These are phyloP conservation scores for Jimgerdemannia flammicorona DNA, from an alignment of 192 early-diverging fungal genomes.

Conservation along the genomic window DNA sequence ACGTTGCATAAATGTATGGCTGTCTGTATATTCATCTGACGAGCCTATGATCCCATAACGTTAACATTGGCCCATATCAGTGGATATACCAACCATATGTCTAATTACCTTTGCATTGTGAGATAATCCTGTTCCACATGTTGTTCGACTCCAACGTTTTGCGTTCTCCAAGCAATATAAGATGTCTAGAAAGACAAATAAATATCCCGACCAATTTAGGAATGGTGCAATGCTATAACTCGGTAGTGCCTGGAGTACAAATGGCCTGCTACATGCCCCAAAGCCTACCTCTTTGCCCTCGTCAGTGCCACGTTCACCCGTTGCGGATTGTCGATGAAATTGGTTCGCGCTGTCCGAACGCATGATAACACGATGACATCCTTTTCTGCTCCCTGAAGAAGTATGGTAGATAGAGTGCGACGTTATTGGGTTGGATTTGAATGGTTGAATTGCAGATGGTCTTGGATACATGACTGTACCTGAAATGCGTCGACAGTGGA, in stretches of 20 bases:
- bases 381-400: slow-evolving; percentile 66
- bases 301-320: slow-evolving; percentile 77
- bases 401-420: neutral
- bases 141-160: slow-evolving; percentile 24
- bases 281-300: slow-evolving; percentile 55
- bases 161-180: slow-evolving; percentile 56
- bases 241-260: too few species aligned
- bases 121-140: slow-evolving; percentile 21
- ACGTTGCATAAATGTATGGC: neutral
- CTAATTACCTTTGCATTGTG: neutral
- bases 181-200: slow-evolving; percentile 34
- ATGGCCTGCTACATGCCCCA: too few species aligned
- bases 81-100: neutral
- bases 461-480: slow-evolving; percentile 2
- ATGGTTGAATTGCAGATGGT: neutral
- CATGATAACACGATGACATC: slow-evolving; percentile 71
- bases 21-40: neutral
- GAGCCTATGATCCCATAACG: neutral
- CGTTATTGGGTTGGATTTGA: neutral
- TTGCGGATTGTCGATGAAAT: slow-evolving; percentile 64
- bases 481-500: slow-evolving; percentile 74
- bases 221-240: too few species aligned
- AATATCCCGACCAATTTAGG: too few species aligned
- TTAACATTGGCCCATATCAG: too few species aligned
- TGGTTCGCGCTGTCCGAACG: slow-evolving; percentile 46